Evolutionary conservation across 2,329 filamentous ascomycete genomes (phyloP).

Genomic region (Xylariaceae sp.): DNA sequence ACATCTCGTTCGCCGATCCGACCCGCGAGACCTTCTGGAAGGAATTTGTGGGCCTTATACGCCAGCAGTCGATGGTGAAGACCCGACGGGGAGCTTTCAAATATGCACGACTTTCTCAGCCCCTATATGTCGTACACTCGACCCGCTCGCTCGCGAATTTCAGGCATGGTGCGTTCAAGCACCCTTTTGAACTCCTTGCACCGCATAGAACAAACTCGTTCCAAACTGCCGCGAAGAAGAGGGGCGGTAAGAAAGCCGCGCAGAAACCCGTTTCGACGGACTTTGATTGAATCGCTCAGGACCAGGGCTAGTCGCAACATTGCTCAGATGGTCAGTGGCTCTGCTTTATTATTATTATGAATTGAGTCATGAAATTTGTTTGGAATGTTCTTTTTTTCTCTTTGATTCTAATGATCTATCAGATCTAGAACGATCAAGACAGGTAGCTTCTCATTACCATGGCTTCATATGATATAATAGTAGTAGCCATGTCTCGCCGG

Average conservation of each 20-base stretch:
- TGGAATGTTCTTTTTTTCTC: too few relatives aligned
- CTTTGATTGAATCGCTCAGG: neutral
- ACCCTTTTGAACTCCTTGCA: constrained; percentile 15
- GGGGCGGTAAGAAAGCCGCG: too few relatives aligned
- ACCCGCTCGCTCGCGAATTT: constrained; percentile 20
- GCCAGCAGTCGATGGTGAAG: neutral
- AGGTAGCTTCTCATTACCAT: neutral
- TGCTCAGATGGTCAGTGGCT: too few relatives aligned
- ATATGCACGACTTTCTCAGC: neutral
- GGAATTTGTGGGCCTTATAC: constrained; percentile 6
- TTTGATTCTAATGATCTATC: neutral
- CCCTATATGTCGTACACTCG: constrained; percentile 8
- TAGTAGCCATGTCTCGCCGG: neutral
- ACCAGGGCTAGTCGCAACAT: neutral
- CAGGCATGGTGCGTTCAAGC: constrained; percentile 7
- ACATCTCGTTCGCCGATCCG: constrained; percentile 35
- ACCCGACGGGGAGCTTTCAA: too few relatives aligned
- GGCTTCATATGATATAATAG: neutral
- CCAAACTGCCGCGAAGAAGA: too few relatives aligned
- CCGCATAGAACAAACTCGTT: neutral
- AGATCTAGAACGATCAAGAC: neutral
- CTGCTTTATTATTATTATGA: neutral
- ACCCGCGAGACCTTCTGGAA: constrained; percentile 9
- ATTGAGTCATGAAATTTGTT: neutral
- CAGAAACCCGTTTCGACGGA: too few relatives aligned